Base-by-base conservation (phyloP, 2,329 filamentous ascomycete genomes). In the Chaetomium globosum region DNA sequence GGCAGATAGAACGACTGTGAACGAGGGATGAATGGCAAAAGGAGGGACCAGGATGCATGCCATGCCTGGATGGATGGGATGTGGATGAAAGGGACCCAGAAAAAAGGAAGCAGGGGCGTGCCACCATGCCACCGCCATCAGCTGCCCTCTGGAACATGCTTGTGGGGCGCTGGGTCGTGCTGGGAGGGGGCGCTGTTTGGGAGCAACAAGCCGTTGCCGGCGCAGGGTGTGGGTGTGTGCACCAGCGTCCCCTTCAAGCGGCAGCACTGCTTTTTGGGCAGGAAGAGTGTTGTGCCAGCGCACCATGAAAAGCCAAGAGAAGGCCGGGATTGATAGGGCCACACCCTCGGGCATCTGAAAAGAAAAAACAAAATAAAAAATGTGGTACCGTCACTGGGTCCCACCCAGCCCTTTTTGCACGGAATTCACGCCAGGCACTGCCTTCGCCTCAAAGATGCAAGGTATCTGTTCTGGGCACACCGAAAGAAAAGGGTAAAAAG, bases 341-440 rank as follows among this genome's bases (percentile, higher is more conserved):
- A 52, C 49, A 3, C 49, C 49, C 49, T 13, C 10, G 21, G n/a
- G 19, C 46, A 10, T 10, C 39, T 5, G 39, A 43, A 19, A 19
- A 43, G 5, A 43, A 43, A 43, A 43, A 43, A 43, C 39, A 43
- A 43, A 43, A 43, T 43, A 43, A 43, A 16, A 43, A 43, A n/a
- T 7, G 39, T n/a, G 39, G 39, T 7, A n/a, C 39, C 16, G 16
- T 16, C 5, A 19, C 39, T 19, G 16, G 39, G 19, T 4, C 39
- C 39, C 39, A 43, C 39, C 16, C 26, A 26, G 4, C 12, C 9
- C 9, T 31, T 10, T 39, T 43, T n/a, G 36, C 13, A 43, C 30
- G 56, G 43, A 59, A 59, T 36, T 59, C n/a, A 59, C 56, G n/a
- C 56, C 56, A 59, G 56, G 39, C 56, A 49, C 43, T 30, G 56